These are phyloP conservation scores for Neocatenulostroma microsporum DNA, from an alignment of 2,329 filamentous ascomycete species.

Conservation along the genomic window DNA sequence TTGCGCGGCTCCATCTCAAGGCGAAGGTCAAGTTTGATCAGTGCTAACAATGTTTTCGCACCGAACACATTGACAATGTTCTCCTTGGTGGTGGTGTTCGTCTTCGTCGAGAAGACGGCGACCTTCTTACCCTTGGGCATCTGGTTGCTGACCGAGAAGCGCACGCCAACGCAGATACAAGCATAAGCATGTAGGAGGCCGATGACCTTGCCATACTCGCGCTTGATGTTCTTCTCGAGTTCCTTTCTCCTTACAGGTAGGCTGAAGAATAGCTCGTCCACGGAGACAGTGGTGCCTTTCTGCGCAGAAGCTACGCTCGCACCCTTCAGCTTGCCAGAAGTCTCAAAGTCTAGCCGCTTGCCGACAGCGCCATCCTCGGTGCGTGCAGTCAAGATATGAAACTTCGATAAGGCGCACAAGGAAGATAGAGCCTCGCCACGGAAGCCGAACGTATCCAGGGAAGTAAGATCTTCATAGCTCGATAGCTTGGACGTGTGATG, in stretches of 20 bases:
- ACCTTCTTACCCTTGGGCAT: constrained; percentile 66
- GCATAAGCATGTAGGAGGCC: constrained; percentile 86
- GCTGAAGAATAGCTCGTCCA: constrained; percentile 79
- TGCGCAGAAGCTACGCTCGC: constrained; percentile 73
- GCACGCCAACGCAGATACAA: constrained; percentile 79
- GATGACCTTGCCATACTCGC: constrained; percentile 87
- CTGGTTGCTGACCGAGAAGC: constrained; percentile 79
- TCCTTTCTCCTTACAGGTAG: constrained; percentile 86
- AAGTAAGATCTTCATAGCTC: constrained; percentile 76
- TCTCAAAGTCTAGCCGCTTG: constrained; percentile 75
- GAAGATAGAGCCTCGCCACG: constrained; percentile 93
- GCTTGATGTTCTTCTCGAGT: constrained; percentile 93
- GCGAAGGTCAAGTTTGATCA: constrained; percentile 68
- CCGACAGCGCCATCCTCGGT: constrained; percentile 75
- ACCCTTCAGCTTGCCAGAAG: constrained; percentile 69
- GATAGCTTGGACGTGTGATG: constrained; percentile 95
- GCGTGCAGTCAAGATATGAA: constrained; percentile 75
- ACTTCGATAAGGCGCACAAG: constrained; percentile 78
- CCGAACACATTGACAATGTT: constrained; percentile 98
- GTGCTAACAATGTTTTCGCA: constrained; percentile 70
- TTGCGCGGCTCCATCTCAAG: constrained; percentile 63
- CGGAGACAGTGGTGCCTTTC: constrained; percentile 74
- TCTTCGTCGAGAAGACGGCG: constrained; percentile 80
- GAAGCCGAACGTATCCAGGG: constrained; percentile 88
- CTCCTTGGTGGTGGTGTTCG: constrained; percentile 77